phyloP scores from a whole-genome alignment of 1,284 basidiomycete genomes.

The Papiliotrema terrestris region DNA sequence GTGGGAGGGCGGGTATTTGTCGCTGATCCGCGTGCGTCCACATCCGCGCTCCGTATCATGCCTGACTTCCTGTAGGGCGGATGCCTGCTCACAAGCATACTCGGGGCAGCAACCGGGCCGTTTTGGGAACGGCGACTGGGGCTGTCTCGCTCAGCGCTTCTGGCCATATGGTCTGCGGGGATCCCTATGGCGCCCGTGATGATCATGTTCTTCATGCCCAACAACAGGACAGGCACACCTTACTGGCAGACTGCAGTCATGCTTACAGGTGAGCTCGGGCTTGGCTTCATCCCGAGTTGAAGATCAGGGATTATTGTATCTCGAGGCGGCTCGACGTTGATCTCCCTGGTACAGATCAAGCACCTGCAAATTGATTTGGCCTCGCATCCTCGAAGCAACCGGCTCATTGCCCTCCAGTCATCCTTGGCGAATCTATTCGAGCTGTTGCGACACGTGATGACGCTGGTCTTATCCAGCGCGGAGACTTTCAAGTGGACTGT shows the following conservation, averaged over 20 bases:
- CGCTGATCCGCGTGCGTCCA: background rate
- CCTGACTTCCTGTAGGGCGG: background rate
- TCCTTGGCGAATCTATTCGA: background rate
- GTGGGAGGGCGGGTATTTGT: background rate
- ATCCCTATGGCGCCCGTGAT: background rate
- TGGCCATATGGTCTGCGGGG: background rate
- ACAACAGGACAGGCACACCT: background rate
- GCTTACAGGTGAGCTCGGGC: background rate
- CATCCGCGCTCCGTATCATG: no score
- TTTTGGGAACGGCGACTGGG: background rate
- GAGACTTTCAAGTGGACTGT: conserved; percentile 5
- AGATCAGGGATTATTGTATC: conserved; percentile 3
- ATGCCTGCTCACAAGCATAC: background rate
- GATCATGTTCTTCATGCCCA: conserved; percentile 1
- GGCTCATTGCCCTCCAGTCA: conserved; percentile 2
- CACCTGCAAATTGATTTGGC: background rate
- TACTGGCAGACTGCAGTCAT: background rate
- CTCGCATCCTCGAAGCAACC: background rate
- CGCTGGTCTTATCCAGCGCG: background rate
- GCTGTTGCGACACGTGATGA: conserved; percentile 1
- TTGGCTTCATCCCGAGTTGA: background rate
- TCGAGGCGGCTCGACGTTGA: background rate
- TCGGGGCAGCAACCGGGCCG: background rate
- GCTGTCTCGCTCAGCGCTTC: background rate
- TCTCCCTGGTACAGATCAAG: conserved; percentile 3